These are phyloP conservation scores for Puccinia polysora DNA, from an alignment of 1,284 basidiomycete species.

Conservation along the genomic window DNA sequence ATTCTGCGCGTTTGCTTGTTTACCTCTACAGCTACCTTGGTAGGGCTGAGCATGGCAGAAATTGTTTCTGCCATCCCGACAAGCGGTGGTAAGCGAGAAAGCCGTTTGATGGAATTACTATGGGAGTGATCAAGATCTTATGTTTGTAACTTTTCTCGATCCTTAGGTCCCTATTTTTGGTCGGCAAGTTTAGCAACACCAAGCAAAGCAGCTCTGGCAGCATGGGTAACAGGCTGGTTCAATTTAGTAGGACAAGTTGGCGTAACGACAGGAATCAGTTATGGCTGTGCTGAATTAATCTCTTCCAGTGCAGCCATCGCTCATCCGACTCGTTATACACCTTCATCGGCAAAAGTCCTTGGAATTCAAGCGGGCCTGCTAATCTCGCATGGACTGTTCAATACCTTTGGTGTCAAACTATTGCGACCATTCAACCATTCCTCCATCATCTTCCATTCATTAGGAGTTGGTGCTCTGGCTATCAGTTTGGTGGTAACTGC, in stretches of 20 bases:
- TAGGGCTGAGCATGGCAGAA: conserved; percentile 50
- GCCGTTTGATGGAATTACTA: background rate
- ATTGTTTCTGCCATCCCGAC: conserved; percentile 62
- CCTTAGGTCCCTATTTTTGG: conserved; percentile 35
- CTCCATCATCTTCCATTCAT: conserved; percentile 67
- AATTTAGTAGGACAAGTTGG: conserved; percentile 66
- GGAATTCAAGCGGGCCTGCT: conserved; percentile 69
- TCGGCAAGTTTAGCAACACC: conserved; percentile 44
- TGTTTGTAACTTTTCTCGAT: background rate
- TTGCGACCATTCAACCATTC: conserved; percentile 66
- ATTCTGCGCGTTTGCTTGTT: no score
- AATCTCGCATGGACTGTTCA: conserved; percentile 58
- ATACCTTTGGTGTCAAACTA: conserved; percentile 56
- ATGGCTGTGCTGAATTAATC: conserved; percentile 64
- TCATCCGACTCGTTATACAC: conserved; percentile 58
- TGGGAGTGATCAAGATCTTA: background rate
- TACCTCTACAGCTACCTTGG: conserved; percentile 45
- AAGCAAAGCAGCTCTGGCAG: conserved; percentile 43
- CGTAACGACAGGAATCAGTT: conserved; percentile 69
- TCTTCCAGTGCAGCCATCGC: conserved; percentile 63
- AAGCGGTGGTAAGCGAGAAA: conserved; percentile 66
- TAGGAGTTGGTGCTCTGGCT: conserved; percentile 64
- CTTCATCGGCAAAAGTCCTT: conserved; percentile 61
- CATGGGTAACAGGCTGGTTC: conserved; percentile 57
- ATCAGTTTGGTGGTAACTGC: conserved; percentile 67